These are phyloP conservation scores for Lepidium aucheri DNA, from an alignment of 345 rosid species.

Conservation along the genomic window DNA sequence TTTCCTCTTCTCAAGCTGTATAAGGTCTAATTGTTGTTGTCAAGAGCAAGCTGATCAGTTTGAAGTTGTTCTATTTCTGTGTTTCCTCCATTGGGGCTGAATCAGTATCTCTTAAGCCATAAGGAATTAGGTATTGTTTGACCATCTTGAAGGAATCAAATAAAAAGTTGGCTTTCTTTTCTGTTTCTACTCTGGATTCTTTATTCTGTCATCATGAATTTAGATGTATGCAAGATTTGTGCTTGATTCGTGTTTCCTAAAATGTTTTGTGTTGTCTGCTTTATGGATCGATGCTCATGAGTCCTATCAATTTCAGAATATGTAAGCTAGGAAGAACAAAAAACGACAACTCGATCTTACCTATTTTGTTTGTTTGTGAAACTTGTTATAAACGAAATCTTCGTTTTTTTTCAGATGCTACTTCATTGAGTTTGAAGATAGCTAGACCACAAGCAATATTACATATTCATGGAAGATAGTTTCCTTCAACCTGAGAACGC, in stretches of 20 bases:
- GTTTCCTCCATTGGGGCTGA: not conserved
- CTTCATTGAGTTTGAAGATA: slow-evolving; percentile 4
- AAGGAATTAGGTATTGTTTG: slow-evolving; percentile 15
- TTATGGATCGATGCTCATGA: slow-evolving; percentile 1
- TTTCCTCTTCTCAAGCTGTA: slow-evolving; percentile 2
- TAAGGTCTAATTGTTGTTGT: slow-evolving; percentile 2
- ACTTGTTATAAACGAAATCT: not conserved
- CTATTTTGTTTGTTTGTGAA: not conserved
- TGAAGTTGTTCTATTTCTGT: not conserved
- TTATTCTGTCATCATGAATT: slow-evolving; percentile 12
- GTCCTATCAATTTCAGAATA: slow-evolving; percentile 8
- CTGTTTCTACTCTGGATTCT: slow-evolving; percentile 5
- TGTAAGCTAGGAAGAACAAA: slow-evolving; percentile 2
- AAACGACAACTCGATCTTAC: slow-evolving; percentile 6
- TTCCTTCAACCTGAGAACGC: slow-evolving; percentile 36
- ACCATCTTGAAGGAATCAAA: slow-evolving; percentile 27
- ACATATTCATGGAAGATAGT: slow-evolving; percentile 47
- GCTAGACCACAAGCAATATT: not conserved
- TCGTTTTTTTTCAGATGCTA: slow-evolving; percentile 19
- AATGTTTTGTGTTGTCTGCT: slow-evolving; percentile 14
- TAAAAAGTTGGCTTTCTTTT: slow-evolving; percentile 25
- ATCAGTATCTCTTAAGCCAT: slow-evolving; percentile 16
- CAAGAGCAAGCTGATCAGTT: slow-evolving; percentile 1
- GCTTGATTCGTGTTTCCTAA: slow-evolving; percentile 9
- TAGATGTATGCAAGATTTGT: slow-evolving; percentile 19